Evolutionary conservation across 2,329 filamentous ascomycete species (phyloP), one percentile per base, ranked within the genome.

Genomic region (Helotiales sp.): DNA sequence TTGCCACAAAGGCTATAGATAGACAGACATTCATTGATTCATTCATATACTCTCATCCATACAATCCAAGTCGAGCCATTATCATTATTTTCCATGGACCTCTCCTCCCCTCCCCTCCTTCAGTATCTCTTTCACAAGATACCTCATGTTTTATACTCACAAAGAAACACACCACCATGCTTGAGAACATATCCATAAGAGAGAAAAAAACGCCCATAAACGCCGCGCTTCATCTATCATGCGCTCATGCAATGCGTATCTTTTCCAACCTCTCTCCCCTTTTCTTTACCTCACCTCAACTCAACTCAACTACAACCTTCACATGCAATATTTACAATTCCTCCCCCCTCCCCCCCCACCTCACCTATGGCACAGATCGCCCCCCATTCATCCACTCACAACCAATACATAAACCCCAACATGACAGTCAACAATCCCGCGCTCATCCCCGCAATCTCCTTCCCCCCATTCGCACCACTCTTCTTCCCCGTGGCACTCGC

Each of bases 371-470:
- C n/a, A n/a, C n/a, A n/a, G n/a, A n/a, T 24, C 30, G 24, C 38
- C 52, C 29, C n/a, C 15, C 51, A 48, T 42, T 50, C 40, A 15
- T 44, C 29, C 31, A 34, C 15, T 62, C 70, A 81, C 57, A 82
- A 66, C 76, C 78, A 81, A 59, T 79, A 74, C 31, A 79, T 75
- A 60, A 82, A 81, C 38, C 79, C 72, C 59, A 82, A 70, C 78
- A 81, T 79, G n/a, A 82, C 77, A 31, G 72, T 74, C 1, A 77
- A 74, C 8, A 82, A 67, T 3, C 74, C 79, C n/a, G 75, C 74
- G 25, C 75, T 73, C 77, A 81, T 81, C 15, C 78, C 77, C 3
- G 77, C 75, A 51, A 81, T 73, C 61, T 80, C 76, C 66, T 75
- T 77, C 55, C 74, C 76, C 15, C 75, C 75, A 33, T 75, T 73